Conservation (phyloP, 495 filamentous ascomycete species). For the Aspergillus asperescens region DNA sequence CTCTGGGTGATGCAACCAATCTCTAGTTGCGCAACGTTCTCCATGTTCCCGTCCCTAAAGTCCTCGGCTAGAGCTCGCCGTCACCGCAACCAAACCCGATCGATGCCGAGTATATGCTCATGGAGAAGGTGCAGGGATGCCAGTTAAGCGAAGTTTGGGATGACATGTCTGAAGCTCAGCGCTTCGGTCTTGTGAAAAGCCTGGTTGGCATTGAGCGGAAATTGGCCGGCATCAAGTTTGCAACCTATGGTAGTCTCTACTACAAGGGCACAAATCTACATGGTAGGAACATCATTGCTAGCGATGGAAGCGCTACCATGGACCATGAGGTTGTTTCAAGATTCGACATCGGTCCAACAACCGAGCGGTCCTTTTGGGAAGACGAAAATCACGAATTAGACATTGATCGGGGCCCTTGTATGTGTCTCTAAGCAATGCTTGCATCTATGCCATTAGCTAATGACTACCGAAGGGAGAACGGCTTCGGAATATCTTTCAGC, state of each 20-base stretch:
- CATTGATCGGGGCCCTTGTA: slow-evolving; percentile 15
- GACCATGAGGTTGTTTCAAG: not conserved
- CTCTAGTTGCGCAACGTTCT: slow-evolving; percentile 12
- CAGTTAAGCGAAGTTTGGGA: slow-evolving; percentile 17
- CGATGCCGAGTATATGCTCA: slow-evolving; percentile 38
- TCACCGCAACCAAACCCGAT: slow-evolving; percentile 18
- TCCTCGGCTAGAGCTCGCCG: slow-evolving; percentile 10
- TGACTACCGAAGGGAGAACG: slow-evolving; percentile 1
- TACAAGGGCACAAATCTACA: slow-evolving; percentile 3
- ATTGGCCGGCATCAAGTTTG: slow-evolving; percentile 2
- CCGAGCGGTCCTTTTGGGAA: slow-evolving; percentile 15
- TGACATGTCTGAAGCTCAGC: slow-evolving; percentile 14
- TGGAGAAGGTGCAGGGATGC: slow-evolving; percentile 22
- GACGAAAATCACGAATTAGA: slow-evolving; percentile 9
- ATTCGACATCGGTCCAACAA: slow-evolving; percentile 19
- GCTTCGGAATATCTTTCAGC: slow-evolving; percentile 16
- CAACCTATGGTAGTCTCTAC: slow-evolving; percentile 4
- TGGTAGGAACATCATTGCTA: not conserved
- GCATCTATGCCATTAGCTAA: not conserved
- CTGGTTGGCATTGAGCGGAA: slow-evolving; percentile 9
- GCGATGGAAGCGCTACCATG: no score
- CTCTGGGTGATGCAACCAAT: not conserved
- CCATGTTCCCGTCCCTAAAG: slow-evolving; percentile 12
- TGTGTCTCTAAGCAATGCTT: not conserved
- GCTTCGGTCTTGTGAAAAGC: slow-evolving; percentile 8